A percentile compares a stretch with the other conserved stretches of the same genome.
Evolutionary conservation across 1,284 basidiomycete species (phyloP).

Genomic region (Sporisorium sorghi): DNA sequence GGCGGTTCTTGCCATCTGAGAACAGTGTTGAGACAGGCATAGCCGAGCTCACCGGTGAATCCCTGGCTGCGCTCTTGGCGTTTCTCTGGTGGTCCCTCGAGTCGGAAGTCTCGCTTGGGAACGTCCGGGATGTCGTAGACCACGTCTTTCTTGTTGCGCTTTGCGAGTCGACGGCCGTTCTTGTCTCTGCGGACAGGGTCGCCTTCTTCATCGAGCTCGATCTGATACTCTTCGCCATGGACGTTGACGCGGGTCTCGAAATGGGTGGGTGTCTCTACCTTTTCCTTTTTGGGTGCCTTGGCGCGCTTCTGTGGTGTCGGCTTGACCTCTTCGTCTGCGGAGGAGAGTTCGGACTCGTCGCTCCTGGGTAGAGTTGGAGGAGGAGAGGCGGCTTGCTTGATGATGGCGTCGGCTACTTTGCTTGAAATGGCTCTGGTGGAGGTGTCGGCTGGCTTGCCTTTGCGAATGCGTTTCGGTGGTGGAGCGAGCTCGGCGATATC

Average conservation of each 20-base stretch:
- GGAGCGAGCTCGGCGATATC: constrained; percentile 11
- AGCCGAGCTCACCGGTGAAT: constrained; percentile 71
- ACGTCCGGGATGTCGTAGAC: constrained; percentile 78
- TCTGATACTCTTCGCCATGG: constrained; percentile 45
- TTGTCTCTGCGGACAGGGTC: constrained; percentile 67
- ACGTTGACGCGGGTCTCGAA: constrained; percentile 45
- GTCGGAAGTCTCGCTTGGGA: constrained; percentile 48
- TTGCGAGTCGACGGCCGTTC: constrained; percentile 71
- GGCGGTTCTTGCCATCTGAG: constrained; percentile 78
- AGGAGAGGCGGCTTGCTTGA: constrained; percentile 20
- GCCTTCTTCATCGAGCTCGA: constrained; percentile 56
- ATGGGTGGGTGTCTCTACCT: constrained; percentile 36
- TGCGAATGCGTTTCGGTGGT: constrained; percentile 12
- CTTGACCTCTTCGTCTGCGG: constrained; percentile 18
- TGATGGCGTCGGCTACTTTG: constrained; percentile 21
- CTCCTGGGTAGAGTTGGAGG: constrained; percentile 25
- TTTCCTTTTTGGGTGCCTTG: constrained; percentile 33
- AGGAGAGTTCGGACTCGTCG: constrained; percentile 22
- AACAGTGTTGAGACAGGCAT: constrained; percentile 87
- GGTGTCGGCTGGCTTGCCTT: constrained; percentile 3
- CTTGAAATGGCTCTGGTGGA: constrained; percentile 21
- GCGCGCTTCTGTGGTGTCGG: constrained; percentile 24
- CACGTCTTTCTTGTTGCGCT: constrained; percentile 74
- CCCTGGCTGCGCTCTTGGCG: constrained; percentile 43
- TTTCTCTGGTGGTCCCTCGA: constrained; percentile 48